Evolutionary conservation across 225 moss, liverwort and hornwort species (phyloP), one percentile per base, ranked within the genome.

Genomic region (Bryoerythrophyllum caledonicum): DNA sequence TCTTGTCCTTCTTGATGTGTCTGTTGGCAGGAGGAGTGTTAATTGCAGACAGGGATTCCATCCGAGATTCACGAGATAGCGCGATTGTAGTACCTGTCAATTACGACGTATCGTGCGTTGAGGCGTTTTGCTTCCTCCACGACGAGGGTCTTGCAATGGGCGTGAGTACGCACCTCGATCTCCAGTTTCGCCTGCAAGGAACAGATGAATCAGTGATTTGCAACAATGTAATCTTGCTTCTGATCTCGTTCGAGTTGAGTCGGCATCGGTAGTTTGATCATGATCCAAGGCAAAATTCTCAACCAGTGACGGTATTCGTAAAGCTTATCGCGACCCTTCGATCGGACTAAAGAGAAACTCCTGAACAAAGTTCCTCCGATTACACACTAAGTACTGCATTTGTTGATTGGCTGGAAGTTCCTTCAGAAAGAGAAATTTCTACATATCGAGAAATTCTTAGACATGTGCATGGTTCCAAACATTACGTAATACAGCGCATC

Each of bases 1-100:
- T 87, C 74, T 79, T 87, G 59, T 87, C 84, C 63, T 87, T 87
- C 71, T 87, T 87, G 62, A 87, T 81, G 40, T 84, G 76, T 70
- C 87, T 87, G 70, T 19, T 27, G 20, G 11, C 20, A 71, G 4
- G 7, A 51, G 35, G 30, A 15, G 48, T 6, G 23, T 73, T 34
- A 21, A 14, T 32, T 32, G 15, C 46, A 14, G 8, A 25, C 51
- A 46, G 35, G 25, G 35, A 35, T 21, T 61, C 19, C 21, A 17
- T 49, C 48, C 19, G 9, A 52, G 24, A 9, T 23, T 28, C n/a
- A 23, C 12, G 10, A 27, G 48, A 72, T 14, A 35, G 60, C 44
- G 30, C 2, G 10, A n/a, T 40, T 3, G 2, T 2, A 49, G 2
- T 78, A 87, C 87, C 87, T 84, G 77, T 87, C 87, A 53, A 87